These are phyloP conservation scores for Paraphoma chrysanthemicola DNA, from an alignment of 2,329 filamentous ascomycete genomes.

Conservation along the genomic window DNA sequence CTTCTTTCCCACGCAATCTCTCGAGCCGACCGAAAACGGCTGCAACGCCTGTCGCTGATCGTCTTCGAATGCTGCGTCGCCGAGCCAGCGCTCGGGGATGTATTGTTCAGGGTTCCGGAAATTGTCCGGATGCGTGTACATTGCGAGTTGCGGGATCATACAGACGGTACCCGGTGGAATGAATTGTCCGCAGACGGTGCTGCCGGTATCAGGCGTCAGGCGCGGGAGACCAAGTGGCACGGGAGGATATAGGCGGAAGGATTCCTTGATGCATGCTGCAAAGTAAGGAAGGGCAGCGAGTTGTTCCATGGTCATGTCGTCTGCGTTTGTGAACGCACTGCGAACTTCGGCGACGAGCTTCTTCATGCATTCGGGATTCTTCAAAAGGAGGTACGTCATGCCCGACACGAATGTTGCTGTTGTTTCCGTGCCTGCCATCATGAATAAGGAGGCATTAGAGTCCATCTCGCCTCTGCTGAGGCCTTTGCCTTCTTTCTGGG, in stretches of 20 bases:
- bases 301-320: constrained; percentile 45
- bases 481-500: constrained; percentile 37
- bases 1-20: constrained; percentile 50
- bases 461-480: constrained; percentile 47
- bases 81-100: constrained; percentile 52
- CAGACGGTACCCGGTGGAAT: constrained; percentile 39
- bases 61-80: constrained; percentile 24
- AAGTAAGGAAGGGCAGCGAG: constrained; percentile 45
- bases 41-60: constrained; percentile 48
- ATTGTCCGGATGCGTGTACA: constrained; percentile 30
- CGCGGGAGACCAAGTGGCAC: constrained; percentile 45
- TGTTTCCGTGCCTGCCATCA: constrained; percentile 55
- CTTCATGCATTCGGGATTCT: constrained; percentile 31
- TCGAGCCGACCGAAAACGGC: constrained; percentile 53
- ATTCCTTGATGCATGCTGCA: constrained; percentile 51
- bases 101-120: constrained; percentile 48
- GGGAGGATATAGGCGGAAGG: constrained; percentile 52
- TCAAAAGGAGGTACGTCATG: constrained; percentile 44
- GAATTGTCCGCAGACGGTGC: constrained; percentile 43
- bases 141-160: constrained; percentile 23
- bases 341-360: constrained; percentile 41
- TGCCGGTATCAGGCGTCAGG: constrained; percentile 44
- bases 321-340: constrained; percentile 23
- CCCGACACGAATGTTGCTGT: constrained; percentile 52
- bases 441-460: constrained; percentile 45